These are phyloP conservation scores for Pterothamnion heteromorphum DNA, from an alignment of 31 red algal genomes.

Conservation along the genomic window DNA sequence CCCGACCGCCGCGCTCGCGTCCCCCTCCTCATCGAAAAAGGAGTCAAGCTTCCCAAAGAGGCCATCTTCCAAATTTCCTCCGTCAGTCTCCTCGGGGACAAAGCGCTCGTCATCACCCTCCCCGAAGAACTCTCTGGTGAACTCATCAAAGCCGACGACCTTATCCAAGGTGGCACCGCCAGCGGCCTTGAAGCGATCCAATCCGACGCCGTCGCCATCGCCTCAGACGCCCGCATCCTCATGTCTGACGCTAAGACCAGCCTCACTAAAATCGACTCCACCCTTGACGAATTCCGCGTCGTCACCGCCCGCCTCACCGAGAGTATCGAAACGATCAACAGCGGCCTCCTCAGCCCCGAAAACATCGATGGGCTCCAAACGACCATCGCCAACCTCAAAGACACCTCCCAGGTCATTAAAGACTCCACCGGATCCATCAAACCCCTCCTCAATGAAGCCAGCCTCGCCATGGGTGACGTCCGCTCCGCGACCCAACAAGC, in stretches of 20 bases:
- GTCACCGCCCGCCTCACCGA: background rate
- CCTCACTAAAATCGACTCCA: background rate
- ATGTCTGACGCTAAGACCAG: background rate
- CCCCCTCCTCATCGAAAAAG: background rate
- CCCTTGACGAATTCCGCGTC: slow-evolving; percentile 1
- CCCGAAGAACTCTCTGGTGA: background rate
- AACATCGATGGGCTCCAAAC: background rate
- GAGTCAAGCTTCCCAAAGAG: slow-evolving; percentile 22
- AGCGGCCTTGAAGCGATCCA: slow-evolving; percentile 24
- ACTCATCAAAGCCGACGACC: background rate
- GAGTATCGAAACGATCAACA: slow-evolving; percentile 1
- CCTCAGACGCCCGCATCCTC: background rate
- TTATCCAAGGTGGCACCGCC: background rate
- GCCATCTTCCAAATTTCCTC: background rate
- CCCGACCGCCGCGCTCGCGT: background rate
- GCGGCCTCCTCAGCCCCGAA: background rate
- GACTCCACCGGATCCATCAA: background rate
- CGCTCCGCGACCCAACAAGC: background rate
- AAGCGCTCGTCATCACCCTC: slow-evolving; percentile 20
- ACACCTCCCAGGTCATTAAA: background rate
- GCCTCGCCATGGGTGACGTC: background rate
- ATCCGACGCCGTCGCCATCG: background rate
- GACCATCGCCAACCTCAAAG: slow-evolving; percentile 8
- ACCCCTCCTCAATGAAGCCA: background rate
- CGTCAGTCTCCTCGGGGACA: slow-evolving; percentile 4